These are phyloP conservation scores for Umbelopsis vinacea DNA, from an alignment of 192 early-diverging fungal genomes.

Conservation along the genomic window DNA sequence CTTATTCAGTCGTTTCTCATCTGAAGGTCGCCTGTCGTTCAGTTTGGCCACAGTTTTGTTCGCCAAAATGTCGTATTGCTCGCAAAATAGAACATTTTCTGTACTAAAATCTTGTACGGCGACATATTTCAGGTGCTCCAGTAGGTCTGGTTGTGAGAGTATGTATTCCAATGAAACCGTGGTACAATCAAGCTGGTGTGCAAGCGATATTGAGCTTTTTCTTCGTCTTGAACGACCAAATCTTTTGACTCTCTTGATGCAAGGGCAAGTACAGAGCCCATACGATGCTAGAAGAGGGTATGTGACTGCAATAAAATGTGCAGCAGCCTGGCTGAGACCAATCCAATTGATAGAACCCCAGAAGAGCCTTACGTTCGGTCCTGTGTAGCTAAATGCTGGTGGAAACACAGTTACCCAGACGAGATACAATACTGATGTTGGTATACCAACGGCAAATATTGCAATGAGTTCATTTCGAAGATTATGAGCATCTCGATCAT, in stretches of 20 bases:
- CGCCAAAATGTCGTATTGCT: slow-evolving; percentile 8
- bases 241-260: too few species aligned
- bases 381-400: neutral
- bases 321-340: neutral
- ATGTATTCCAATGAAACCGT: slow-evolving; percentile 16
- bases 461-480: slow-evolving; percentile 60
- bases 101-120: slow-evolving; percentile 33
- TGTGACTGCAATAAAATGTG: neutral
- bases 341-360: slow-evolving; percentile 14
- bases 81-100: slow-evolving; percentile 33
- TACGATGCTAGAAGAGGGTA: slow-evolving; percentile 8
- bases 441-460: slow-evolving; percentile 47
- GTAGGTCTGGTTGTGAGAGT: slow-evolving; percentile 7
- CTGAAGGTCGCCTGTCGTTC: neutral
- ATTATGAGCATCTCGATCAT: slow-evolving; percentile 57
- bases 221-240: neutral
- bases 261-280: neutral
- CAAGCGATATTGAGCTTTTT: neutral
- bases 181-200: neutral
- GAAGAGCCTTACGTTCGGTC: neutral
- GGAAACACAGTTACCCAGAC: slow-evolving; percentile 32
- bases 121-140: slow-evolving; percentile 2
- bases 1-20: neutral
- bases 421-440: slow-evolving; percentile 45
- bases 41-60: neutral